Base-by-base conservation (phyloP, 257 asterid genomes). In the Fraxinus cuspidata region DNA sequence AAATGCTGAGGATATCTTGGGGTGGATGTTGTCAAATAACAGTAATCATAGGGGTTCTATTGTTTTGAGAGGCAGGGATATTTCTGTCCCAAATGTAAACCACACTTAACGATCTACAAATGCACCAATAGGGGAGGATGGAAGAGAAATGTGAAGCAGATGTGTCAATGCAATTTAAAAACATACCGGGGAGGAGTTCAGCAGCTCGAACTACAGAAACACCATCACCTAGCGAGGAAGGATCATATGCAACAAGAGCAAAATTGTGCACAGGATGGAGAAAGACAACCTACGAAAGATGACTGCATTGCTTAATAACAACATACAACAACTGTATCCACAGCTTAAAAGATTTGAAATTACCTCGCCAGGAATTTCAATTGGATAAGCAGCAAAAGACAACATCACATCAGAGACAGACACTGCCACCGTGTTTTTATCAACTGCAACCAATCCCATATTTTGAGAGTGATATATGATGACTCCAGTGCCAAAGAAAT, bases 301-400 rank as follows among this genome's bases (percentile, higher is more conserved):
- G 31, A 79, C n/a, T 67, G 19, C 19, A 49, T 34, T 8, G 77
- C 67, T 82, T 71, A 79, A 77, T 65, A 80, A 77, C 32, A 49
- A 65, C 15, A 77, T 28, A 53, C 38, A 12, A 27, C 68, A 74
- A 70, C 66, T 76, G 49, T 37, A 70, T 80, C 31, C 73, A 78
- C 74, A 44, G 75, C 37, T 58, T 70, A 76, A 70, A 29, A 80
- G 80, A 79, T 58, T 21, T 16, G 70, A 76, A 51, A 82, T 70
- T 87, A 95, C 99, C 97, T 96, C 98, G 78, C 97, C 99, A 37
- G 97, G 93, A 81, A 96, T 96, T 89, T 96, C 99, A 81, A 96
- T 92, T 47, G 99, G 99, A 85, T 92, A 96, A 74, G 98, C 99
- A 83, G 99, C 99, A 77, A 96, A 96, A 66, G 99, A 96, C 76